Conservation (phyloP, 345 rosid species). For the Eucalyptus shirleyi region DNA sequence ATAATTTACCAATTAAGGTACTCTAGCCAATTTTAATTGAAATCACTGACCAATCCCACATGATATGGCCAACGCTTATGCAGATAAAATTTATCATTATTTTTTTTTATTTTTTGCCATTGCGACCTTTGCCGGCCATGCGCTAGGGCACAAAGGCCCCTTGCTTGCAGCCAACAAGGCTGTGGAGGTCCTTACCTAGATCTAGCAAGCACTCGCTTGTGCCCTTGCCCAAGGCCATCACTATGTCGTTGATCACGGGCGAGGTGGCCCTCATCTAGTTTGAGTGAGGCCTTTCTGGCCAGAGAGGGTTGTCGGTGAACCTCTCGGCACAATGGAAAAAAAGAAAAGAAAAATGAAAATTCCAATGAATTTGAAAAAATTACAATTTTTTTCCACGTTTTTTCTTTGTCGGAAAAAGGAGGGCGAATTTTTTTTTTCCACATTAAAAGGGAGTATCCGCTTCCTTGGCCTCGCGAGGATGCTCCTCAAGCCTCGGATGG, state of each 20-base stretch:
- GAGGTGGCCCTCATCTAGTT: neutral
- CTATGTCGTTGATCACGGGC: fast-evolving
- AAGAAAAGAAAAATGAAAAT: no score
- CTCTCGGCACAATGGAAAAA: neutral
- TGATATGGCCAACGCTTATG: fast-evolving
- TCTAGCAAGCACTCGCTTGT: neutral
- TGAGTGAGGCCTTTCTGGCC: neutral
- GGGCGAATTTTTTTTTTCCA: no score
- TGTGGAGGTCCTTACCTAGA: neutral
- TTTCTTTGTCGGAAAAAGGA: no score
- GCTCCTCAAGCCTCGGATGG: no score
- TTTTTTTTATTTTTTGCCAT: neutral
- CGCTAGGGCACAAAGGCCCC: neutral
- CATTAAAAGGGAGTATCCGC: no score
- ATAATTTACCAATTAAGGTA: no score
- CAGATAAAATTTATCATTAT: no score
- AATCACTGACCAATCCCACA: neutral
- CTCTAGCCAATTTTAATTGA: no score
- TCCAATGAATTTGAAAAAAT: no score
- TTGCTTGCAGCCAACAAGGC: fast-evolving
- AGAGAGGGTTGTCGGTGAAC: fast-evolving
- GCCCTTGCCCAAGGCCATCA: neutral
- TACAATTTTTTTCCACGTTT: no score
- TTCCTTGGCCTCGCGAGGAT: no score
- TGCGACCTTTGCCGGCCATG: neutral